Evolutionary conservation across 176 grass and related monocot species (phyloP), one percentile per base, ranked within the genome.

Genomic region (Zoysia japonica): DNA sequence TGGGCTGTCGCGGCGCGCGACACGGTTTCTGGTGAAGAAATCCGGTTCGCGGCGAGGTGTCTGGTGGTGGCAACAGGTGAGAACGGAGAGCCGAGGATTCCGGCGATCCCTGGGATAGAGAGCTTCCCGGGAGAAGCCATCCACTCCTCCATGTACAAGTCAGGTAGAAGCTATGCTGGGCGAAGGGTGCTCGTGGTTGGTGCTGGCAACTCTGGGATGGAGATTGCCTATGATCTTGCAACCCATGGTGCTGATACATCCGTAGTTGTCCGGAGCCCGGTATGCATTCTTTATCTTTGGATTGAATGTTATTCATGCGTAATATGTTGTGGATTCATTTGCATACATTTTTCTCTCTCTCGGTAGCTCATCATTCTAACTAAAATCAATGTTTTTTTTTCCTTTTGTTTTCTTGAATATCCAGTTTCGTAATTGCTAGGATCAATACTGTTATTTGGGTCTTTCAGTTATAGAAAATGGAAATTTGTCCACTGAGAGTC

Each of bases 181-280:
- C 44, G 65, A 55, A 84, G 9, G 2, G 71, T 92, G 5, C 62
- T 92, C 2, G 84, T 92, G 0, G 70, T 92, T 6, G 90, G 90
- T 6, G 45, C 55, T 3, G 90, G 90, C 15, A 89, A 92, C 17
- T 92, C 87, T 0, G 87, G 87, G 0, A 89, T 92, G 80, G 90
- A 92, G 80, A 89, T 92, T 2, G 83, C 90, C 9, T 86, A 89
- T 5, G 87, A 89, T 47, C 87, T 92, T 54, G 54, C 86, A 1
- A 64, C 1, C 35, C 44, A 87, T 78, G 76, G 66, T 17, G 86
- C 76, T 0, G 38, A 73, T 9, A 78, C 87, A 3, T 68, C 86
- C n/a, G 84, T 92, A 12, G 43, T 70, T 40, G 54, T 84, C 7
- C 57, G 80, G 8, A 84, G 75, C 15, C 79, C 65, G 42, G 83